Conservation (phyloP, 768 basidiomycete species). For the Basidioascus undulatus region DNA sequence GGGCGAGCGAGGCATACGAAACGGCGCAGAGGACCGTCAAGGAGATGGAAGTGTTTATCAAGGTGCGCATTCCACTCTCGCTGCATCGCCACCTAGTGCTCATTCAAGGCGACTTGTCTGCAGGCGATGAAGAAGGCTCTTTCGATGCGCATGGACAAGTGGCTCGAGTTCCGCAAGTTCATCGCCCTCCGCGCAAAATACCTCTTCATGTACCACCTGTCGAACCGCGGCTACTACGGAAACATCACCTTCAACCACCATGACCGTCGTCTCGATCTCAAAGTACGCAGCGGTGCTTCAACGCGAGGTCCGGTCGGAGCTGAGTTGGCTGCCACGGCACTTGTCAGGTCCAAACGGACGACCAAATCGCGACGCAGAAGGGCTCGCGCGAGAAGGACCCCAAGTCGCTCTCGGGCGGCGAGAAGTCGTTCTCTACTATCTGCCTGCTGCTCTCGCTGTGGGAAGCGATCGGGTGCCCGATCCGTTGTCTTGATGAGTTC, state of each 20-base stretch:
- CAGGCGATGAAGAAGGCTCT: conserved; percentile 37
- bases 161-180: conserved; percentile 70
- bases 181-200: conserved; percentile 58
- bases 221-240: conserved; percentile 34
- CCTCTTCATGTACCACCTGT: conserved; percentile 49
- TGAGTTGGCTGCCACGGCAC: no score
- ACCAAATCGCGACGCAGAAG: conserved; percentile 33
- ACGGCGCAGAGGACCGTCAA: conserved; percentile 37
- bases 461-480: conserved; percentile 83
- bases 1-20: conserved; percentile 33
- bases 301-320: no score
- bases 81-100: no score
- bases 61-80: conserved; percentile 6
- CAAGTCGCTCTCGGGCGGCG: conserved; percentile 62
- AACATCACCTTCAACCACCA: conserved; percentile 52
- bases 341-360: conserved; percentile 70
- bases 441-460: conserved; percentile 81
- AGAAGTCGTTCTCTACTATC: conserved; percentile 92
- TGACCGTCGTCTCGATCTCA: conserved; percentile 35
- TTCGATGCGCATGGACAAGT: conserved; percentile 35
- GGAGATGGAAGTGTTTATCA: conserved; percentile 16
- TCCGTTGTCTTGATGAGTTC: conserved; percentile 94
- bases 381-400: conserved; percentile 49
- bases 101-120: no score
- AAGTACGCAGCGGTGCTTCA: no score